A percentile compares a stretch with the other conserved stretches of the same genome.
Conservation (phyloP, 768 basidiomycete genomes). For the Amanita rubescens region DNA sequence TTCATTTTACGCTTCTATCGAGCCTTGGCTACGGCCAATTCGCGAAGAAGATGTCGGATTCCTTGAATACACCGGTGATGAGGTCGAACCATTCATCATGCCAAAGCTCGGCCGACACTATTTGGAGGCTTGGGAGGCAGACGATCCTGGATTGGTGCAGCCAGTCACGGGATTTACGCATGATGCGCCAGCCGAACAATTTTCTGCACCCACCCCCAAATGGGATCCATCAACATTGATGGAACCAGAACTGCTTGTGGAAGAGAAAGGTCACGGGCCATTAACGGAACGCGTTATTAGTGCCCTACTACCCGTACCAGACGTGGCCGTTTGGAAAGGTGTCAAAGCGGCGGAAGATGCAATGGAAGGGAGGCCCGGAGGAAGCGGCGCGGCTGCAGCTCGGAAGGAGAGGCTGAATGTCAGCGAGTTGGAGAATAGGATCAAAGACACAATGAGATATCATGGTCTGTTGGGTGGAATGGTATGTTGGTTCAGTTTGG, state of each 20-base stretch:
- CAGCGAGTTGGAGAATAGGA: constrained; percentile 67
- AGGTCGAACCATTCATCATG: constrained; percentile 79
- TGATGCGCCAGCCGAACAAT: constrained; percentile 29
- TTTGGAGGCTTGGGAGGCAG: constrained; percentile 87
- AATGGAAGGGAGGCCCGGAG: constrained; percentile 77
- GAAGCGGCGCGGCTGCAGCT: constrained; percentile 71
- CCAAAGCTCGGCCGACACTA: constrained; percentile 87
- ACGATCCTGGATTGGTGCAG: constrained; percentile 52
- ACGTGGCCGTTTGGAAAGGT: constrained; percentile 59
- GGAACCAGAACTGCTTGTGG: constrained; percentile 61
- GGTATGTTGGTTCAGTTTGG: constrained; percentile 40
- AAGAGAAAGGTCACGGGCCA: constrained; percentile 80
- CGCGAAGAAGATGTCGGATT: constrained; percentile 96
- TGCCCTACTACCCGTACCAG: constrained; percentile 64
- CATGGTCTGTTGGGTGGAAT: constrained; percentile 62
- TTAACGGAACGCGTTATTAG: constrained; percentile 81
- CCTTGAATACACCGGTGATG: constrained; percentile 85
- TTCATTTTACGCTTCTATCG: constrained; percentile 85
- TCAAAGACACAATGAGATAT: constrained; percentile 70
- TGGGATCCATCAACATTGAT: constrained; percentile 80
- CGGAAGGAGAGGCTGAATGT: constrained; percentile 71
- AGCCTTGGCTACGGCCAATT: constrained; percentile 83
- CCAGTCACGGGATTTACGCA: constrained; percentile 22
- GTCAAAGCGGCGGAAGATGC: constrained; percentile 80
- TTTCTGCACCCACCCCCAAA: constrained; percentile 50